phyloP scores from a whole-genome alignment of 805 yeast genomes.

The Candida pseudofarinosa region DNA sequence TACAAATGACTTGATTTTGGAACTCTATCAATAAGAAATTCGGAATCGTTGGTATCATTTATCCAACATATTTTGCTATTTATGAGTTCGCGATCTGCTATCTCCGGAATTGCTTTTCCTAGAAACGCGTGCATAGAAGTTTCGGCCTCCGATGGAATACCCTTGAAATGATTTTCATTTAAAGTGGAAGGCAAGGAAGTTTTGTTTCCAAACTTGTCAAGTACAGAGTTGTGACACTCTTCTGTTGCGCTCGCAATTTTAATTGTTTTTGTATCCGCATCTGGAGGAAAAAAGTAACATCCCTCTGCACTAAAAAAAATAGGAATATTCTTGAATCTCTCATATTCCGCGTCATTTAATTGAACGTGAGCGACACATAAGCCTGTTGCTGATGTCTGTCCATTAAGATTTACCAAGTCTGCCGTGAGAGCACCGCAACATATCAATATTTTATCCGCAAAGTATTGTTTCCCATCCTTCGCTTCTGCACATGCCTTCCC shows the following conservation, averaged over 20 bases:
- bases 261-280: constrained; percentile 24
- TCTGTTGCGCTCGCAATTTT: constrained; percentile 34
- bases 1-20: constrained; percentile 24
- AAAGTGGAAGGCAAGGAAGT: constrained; percentile 34
- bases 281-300: constrained; percentile 50
- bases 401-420: constrained; percentile 20
- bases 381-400: constrained; percentile 36
- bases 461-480: constrained; percentile 7
- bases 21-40: constrained; percentile 29
- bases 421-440: constrained; percentile 38
- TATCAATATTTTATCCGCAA: constrained; percentile 32
- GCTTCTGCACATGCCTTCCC: not conserved
- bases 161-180: constrained; percentile 14
- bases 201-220: constrained; percentile 9
- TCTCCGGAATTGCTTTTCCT: constrained; percentile 34
- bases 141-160: constrained; percentile 26
- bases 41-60: constrained; percentile 30
- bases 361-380: constrained; percentile 33
- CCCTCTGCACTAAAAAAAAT: constrained; percentile 38
- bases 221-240: constrained; percentile 19
- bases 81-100: constrained; percentile 22
- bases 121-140: constrained; percentile 22
- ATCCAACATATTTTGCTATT: constrained; percentile 26
- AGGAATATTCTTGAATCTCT: constrained; percentile 33
- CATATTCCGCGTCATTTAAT: constrained; percentile 30